These are phyloP conservation scores for Tolypocladium pustulatum DNA, from an alignment of 2,329 filamentous ascomycete species.

Conservation along the genomic window DNA sequence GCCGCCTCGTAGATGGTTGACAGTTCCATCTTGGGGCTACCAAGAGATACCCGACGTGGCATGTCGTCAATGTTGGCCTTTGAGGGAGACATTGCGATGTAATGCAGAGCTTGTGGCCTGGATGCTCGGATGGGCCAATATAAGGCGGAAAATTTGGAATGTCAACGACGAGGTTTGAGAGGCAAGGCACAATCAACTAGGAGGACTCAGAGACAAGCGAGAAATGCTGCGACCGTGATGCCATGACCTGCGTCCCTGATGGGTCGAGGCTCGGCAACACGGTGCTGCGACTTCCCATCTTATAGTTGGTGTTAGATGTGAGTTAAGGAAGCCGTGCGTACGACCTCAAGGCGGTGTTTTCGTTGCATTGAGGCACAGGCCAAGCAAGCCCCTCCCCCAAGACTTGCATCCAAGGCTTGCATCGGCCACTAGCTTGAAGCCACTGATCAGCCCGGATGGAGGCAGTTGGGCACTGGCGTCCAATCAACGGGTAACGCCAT, in stretches of 20 bases:
- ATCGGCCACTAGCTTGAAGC: not conserved
- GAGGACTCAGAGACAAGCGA: not conserved
- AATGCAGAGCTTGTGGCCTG: not conserved
- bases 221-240: not conserved
- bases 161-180: not conserved
- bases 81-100: not conserved
- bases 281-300: not conserved
- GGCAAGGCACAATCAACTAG: not conserved
- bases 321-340: not conserved
- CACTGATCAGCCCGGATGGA: not conserved
- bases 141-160: not conserved
- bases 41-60: constrained; percentile 3
- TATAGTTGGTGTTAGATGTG: not conserved
- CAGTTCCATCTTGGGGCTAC: constrained; percentile 5
- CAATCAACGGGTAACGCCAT: not conserved
- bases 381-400: not conserved
- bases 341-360: not conserved
- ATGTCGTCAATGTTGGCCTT: not conserved
- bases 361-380: not conserved
- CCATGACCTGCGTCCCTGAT: not conserved
- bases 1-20: constrained; percentile 9
- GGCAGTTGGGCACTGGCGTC: not conserved
- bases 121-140: not conserved
- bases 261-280: not conserved
- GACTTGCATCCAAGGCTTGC: not conserved